These are phyloP conservation scores for Lotus japonicus DNA, from an alignment of 306 rosid genomes.

Conservation along the genomic window DNA sequence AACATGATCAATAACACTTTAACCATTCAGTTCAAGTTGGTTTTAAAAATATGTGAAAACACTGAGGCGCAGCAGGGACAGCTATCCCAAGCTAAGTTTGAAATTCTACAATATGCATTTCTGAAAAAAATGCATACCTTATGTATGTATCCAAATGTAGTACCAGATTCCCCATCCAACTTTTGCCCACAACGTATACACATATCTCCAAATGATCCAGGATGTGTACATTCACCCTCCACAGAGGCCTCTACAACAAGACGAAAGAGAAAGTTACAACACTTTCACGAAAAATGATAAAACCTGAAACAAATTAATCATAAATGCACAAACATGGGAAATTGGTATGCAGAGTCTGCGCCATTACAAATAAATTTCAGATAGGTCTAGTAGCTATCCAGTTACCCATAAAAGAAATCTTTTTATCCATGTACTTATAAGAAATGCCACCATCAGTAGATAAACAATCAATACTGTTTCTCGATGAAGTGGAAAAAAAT, in stretches of 20 bases:
- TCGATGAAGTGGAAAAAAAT: not conserved
- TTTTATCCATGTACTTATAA: not conserved
- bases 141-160: conserved; percentile 75
- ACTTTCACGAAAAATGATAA: not conserved
- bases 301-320: not conserved
- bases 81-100: conserved; percentile 10
- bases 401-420: too few species aligned
- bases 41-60: not conserved
- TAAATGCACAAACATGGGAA: not conserved
- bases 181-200: conserved; percentile 69
- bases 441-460: not conserved
- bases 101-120: conserved; percentile 12
- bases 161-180: conserved; percentile 64
- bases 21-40: not conserved
- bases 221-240: conserved; percentile 54
- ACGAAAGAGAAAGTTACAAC: not conserved
- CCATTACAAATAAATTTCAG: not conserved
- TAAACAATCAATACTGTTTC: not conserved
- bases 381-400: not conserved
- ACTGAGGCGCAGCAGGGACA: not conserved
- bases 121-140: conserved; percentile 45
- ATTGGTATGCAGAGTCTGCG: not conserved
- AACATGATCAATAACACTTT: too few species aligned
- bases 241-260: conserved; percentile 32
- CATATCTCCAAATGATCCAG: conserved; percentile 75